These are phyloP conservation scores for Sherardia arvensis DNA, from an alignment of 257 asterid genomes.

Conservation along the genomic window DNA sequence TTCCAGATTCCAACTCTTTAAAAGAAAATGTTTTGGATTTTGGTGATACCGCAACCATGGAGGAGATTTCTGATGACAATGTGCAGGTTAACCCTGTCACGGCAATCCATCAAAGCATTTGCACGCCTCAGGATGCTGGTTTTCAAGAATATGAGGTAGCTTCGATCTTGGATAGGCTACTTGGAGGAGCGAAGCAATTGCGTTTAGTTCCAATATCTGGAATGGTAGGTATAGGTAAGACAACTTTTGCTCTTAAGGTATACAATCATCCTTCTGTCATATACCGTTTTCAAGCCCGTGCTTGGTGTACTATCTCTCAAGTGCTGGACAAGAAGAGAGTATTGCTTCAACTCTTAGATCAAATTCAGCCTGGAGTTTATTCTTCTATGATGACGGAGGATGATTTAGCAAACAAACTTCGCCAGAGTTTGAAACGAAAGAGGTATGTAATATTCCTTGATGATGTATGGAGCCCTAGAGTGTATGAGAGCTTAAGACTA, in stretches of 20 bases:
- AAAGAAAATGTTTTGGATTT: neutral
- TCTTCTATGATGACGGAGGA: no score
- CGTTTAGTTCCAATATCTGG: conserved; percentile 1
- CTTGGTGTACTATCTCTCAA: conserved; percentile 4
- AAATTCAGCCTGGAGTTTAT: no score
- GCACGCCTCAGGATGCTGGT: neutral
- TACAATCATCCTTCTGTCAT: neutral
- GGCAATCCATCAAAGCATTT: neutral
- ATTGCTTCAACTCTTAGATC: no score
- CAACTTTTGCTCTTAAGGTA: conserved; percentile 5
- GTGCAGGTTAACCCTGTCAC: neutral
- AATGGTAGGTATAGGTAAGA: conserved; percentile 9
- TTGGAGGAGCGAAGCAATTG: neutral
- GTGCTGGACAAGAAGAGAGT: neutral
- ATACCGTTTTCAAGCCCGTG: neutral
- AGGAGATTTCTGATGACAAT: neutral
- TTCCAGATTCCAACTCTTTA: neutral
- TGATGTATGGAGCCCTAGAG: no score
- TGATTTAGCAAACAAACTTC: no score
- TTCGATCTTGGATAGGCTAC: neutral
- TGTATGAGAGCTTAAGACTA: no score
- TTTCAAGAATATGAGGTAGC: neutral
- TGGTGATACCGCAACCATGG: neutral
- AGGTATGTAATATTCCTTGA: no score
- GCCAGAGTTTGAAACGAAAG: no score